Base-by-base conservation (phyloP, 2,329 filamentous ascomycete genomes). In the Aureobasidium sp. region DNA sequence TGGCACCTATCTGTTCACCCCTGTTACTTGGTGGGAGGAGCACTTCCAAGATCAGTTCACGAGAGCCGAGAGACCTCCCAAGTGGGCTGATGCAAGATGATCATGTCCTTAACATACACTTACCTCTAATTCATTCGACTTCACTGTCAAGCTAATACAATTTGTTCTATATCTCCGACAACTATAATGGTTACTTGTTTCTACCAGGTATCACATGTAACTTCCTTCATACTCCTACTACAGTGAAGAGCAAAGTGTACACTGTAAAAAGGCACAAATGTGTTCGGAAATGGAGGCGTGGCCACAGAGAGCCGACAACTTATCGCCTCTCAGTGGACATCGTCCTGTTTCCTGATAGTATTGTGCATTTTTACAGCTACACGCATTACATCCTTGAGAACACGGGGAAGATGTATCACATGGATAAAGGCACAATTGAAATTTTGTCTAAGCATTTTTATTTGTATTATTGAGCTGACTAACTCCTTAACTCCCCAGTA, bases 1-100 rank as follows among this genome's bases (percentile, higher is more conserved):
- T 1, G 85, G 84, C 0, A 78, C 85, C 1, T 62, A 81, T 49
- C 21, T 78, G 10, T 67, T 81, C 25, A 78, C 75, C 69, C 83
- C 83, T 8, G 68, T 85, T 25, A 78, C 78, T 25, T 78, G 75
- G 75, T 65, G 77, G 47, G 78, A 82, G 70, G 77, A 84, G 63
- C 50, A 52, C 32, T 50, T 49, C 27, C 64, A 65, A 61, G 55
- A 50, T 61, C 47, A 65, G 9, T 64, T 65, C 25, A 45, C 32
- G 47, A 50, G 62, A 29, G 16, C 29, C 3, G 60, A 64, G 48
- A 45, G 45, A 41, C 55, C 62, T 16, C 62, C 62, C 3, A 61
- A 61, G 32, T 65, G 62, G 62, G 55, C 54, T 27, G 64, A 65
- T 37, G 64, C 53, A n/a, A 58, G 41, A 30, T 61, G 63, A 62